phyloP scores from a whole-genome alignment of 2,329 filamentous ascomycete species.

The Clarireedia monteithiana region DNA sequence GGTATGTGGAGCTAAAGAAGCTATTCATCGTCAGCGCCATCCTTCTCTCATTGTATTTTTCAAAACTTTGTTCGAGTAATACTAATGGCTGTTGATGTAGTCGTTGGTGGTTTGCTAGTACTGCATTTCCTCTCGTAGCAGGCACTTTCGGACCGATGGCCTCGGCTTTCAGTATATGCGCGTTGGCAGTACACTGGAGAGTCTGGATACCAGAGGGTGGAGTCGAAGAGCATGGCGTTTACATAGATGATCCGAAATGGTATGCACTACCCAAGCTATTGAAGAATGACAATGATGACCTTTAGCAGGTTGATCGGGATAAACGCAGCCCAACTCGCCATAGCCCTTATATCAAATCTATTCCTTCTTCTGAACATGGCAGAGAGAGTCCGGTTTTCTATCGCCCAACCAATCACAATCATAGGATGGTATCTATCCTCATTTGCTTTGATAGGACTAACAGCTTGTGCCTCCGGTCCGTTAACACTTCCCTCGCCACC shows the following conservation, averaged over 20 bases:
- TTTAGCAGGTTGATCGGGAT: slow-evolving; percentile 55
- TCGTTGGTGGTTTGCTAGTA: slow-evolving; percentile 54
- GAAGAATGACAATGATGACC: neutral
- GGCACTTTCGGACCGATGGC: slow-evolving; percentile 81
- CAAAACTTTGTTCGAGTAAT: neutral
- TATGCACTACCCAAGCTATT: slow-evolving; percentile 30
- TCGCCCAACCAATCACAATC: slow-evolving; percentile 80
- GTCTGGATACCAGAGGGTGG: slow-evolving; percentile 44
- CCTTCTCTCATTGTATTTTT: neutral
- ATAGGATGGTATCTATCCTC: slow-evolving; percentile 63
- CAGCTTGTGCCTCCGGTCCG: slow-evolving; percentile 56
- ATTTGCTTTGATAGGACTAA: slow-evolving; percentile 58
- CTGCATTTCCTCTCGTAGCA: slow-evolving; percentile 68
- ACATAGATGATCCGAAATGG: slow-evolving; percentile 64
- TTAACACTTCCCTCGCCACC: slow-evolving; percentile 38
- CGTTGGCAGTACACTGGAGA: slow-evolving; percentile 75
- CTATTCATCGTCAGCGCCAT: too few species aligned
- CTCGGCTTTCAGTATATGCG: slow-evolving; percentile 80
- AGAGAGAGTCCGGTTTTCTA: slow-evolving; percentile 65
- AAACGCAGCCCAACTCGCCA: slow-evolving; percentile 69
- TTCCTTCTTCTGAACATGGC: slow-evolving; percentile 87
- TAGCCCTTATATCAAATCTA: slow-evolving; percentile 71
- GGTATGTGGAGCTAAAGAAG: slow-evolving; percentile 9
- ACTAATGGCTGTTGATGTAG: slow-evolving; percentile 6
- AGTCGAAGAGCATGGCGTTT: slow-evolving; percentile 44